These are phyloP conservation scores for Ambrosia trifida DNA, from an alignment of 129 eudicot species.

Conservation along the genomic window DNA sequence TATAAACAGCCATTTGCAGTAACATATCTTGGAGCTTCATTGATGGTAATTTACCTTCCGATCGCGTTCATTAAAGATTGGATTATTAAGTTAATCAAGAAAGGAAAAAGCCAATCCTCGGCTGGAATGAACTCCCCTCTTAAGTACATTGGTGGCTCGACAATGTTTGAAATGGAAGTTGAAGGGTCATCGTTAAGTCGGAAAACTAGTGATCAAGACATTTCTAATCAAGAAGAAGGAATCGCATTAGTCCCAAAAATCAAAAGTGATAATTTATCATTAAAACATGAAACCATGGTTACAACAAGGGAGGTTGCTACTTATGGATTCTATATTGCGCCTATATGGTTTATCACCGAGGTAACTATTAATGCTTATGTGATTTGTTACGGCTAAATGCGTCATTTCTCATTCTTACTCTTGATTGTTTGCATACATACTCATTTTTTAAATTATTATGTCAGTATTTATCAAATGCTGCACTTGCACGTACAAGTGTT, in stretches of 20 bases:
- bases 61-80: constrained; percentile 83
- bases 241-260: constrained; percentile 52
- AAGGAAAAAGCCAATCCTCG: constrained; percentile 44
- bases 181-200: constrained; percentile 50
- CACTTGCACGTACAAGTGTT: constrained; percentile 97
- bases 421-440: constrained; percentile 2
- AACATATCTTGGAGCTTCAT: constrained; percentile 97
- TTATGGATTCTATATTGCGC: constrained; percentile 90
- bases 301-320: constrained; percentile 73
- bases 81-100: constrained; percentile 49
- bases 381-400: not conserved
- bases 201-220: constrained; percentile 68
- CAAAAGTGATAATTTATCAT: constrained; percentile 32
- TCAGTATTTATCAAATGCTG: constrained; percentile 98
- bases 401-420: not conserved
- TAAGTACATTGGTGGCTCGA: constrained; percentile 51
- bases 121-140: constrained; percentile 54
- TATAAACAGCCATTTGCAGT: constrained; percentile 99
- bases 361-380: constrained; percentile 38
- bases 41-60: constrained; percentile 95
- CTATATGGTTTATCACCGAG: constrained; percentile 96
- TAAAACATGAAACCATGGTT: constrained; percentile 50
- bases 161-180: constrained; percentile 63
- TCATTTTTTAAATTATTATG: not conserved
- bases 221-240: constrained; percentile 66